Evolutionary conservation across 2,329 filamentous ascomycete genomes (phyloP), one percentile per base, ranked within the genome.

Genomic region (Penicillium concentricum): DNA sequence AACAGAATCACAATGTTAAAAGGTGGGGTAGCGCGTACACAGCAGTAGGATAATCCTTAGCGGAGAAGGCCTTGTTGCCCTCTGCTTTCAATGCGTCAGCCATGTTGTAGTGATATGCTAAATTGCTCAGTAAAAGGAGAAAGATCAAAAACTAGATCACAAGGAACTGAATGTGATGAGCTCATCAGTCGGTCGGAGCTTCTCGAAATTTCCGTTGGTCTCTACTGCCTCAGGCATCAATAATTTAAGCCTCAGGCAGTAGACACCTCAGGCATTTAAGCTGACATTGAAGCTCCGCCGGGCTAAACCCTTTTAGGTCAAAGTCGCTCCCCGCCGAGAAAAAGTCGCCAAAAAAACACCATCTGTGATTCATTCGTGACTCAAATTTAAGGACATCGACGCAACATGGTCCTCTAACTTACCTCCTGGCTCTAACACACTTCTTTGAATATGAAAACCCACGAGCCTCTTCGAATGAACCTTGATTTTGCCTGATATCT

Each of bases 1-100:
- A 12, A 44, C 55, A 44, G 30, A 45, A 47, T 50, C 43, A 35
- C 12, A 35, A 24, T 22, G 32, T 55, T 38, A 49, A 49, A 26
- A 63, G 48, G 64, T 62, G 65, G 65, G 65, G 62, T 67, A 65
- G 54, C 56, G 86, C 91, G 78, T 84, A 97, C 93, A 96, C 86
- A 72, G 94, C 94, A 76, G 93, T 91, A 71, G 92, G 84, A 76
- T 96, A 99, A 78, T 97, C 92, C 84, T 97, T 97, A 61, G 91
- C 92, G 65, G 91, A 89, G 78, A 99, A 99, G 78, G 95, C 92
- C 83, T 96, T 96, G 84, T 99, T 99, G 82, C 93, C 94, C 75
- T 94, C 89, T 71, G 92, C 91, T 83, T 99, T 99, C 71, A 99
- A 86, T 85, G 93, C 83, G 77, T 88, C 86, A 64, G 86, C 85